Conservation (phyloP, 2,329 filamentous ascomycete species). For the Raffaelea deltoideospora region DNA sequence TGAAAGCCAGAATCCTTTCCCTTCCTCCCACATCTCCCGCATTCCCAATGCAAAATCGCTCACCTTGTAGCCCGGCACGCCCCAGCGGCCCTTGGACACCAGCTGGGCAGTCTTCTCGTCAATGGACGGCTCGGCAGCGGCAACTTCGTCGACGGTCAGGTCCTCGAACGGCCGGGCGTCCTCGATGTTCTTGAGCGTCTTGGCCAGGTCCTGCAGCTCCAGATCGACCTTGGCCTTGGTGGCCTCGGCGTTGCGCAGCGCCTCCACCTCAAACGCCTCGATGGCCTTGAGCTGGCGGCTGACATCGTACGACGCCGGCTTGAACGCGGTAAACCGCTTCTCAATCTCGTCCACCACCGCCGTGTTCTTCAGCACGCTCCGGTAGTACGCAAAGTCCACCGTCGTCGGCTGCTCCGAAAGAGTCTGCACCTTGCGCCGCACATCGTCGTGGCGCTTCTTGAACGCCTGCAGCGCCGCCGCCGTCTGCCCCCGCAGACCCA, state of each 20-base stretch:
- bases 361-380: slow-evolving; percentile 85
- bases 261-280: slow-evolving; percentile 93
- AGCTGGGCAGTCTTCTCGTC: slow-evolving; percentile 92
- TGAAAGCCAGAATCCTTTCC: too few relatives aligned
- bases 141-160: slow-evolving; percentile 94
- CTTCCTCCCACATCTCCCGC: too few relatives aligned
- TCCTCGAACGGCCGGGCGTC: slow-evolving; percentile 90
- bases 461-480: slow-evolving; percentile 82
- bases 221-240: slow-evolving; percentile 94
- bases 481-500: slow-evolving; percentile 92
- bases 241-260: slow-evolving; percentile 88
- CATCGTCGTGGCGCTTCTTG: slow-evolving; percentile 99
- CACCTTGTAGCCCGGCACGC: slow-evolving; percentile 98
- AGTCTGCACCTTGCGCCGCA: slow-evolving; percentile 77
- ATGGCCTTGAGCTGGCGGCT: slow-evolving; percentile 92
- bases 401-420: slow-evolving; percentile 73
- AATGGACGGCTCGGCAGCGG: slow-evolving; percentile 85
- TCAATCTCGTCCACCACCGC: slow-evolving; percentile 93
- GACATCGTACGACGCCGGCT: slow-evolving; percentile 87
- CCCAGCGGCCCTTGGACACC: slow-evolving; percentile 96
- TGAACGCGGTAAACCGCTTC: slow-evolving; percentile 83
- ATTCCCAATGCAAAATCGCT: slow-evolving; percentile 20
- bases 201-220: slow-evolving; percentile 84
- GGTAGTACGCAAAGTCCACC: slow-evolving; percentile 91
- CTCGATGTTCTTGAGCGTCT: slow-evolving; percentile 96